Evolutionary conservation across 202 grass and related monocot species (phyloP), one percentile per base, ranked within the genome.

Genomic region (Setaria viridis): DNA sequence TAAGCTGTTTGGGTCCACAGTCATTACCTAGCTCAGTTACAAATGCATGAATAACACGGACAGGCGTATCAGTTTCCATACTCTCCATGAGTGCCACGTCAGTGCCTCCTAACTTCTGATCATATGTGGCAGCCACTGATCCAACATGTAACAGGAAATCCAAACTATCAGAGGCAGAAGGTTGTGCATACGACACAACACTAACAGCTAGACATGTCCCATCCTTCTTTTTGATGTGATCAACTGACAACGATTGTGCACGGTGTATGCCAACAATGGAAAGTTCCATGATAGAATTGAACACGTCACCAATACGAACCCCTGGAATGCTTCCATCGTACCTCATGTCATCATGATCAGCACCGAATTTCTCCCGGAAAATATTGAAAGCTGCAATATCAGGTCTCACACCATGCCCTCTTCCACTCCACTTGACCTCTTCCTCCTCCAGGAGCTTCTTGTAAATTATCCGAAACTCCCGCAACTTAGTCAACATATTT

Each of bases 251-350:
- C 2, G 39, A 33, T 29, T 62, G 80, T 21, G 88, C 75, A 47
- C 67, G 49, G 56, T 95, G 89, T 70, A 95, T 85, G 74, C 91
- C 91, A 86, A 89, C 78, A 45, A 93, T 19, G 86, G 66, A 89
- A 70, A 95, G 86, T 50, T 93, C 93, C 35, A 77, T 70, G 12
- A 9, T 77, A 56, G 84, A 87, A 80, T 93, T 85, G 73, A 95
- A 95, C 32, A 87, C 62, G 54, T 95, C 91, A 14, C 93, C 91
- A 47, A 93, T 63, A 55, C 81, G 32, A 83, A 91, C 83, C 42
- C 89, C 91, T 2, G 91, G 89, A 42, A 95, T 72, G 48, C 57
- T 89, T 72, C 89, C 94, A 3, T 86, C 68, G 45, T 89, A 88
- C 72, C 86, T 95, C 72, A 37, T 57, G 5, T 72, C 72, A 80